Evolutionary conservation across 1,139 yeast genomes (phyloP).

Genomic region (Pichia sp.): DNA sequence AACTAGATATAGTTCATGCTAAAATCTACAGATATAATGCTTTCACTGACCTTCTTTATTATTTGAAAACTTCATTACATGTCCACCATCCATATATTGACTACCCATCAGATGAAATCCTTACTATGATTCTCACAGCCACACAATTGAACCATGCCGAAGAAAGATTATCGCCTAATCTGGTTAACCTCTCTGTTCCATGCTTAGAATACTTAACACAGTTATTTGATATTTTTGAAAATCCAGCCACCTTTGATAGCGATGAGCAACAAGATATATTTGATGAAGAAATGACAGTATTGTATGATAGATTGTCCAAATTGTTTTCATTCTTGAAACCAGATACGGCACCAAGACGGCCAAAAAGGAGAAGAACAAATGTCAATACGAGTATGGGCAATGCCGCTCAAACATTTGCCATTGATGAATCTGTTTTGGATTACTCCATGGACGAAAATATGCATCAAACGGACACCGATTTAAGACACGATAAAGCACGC

Average conservation of each 20-base stretch:
- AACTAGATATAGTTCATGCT: slow-evolving; percentile 12
- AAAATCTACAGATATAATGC: slow-evolving; percentile 15
- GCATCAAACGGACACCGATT: neutral
- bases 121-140: slow-evolving; percentile 15
- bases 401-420: neutral
- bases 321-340: slow-evolving; percentile 14
- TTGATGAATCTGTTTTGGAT: slow-evolving; percentile 7
- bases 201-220: slow-evolving; percentile 10
- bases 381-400: neutral
- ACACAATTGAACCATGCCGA: slow-evolving; percentile 15
- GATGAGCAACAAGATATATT: neutral
- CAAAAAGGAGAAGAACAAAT: slow-evolving; percentile 2
- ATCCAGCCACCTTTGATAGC: neutral
- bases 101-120: slow-evolving; percentile 16
- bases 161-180: neutral
- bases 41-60: slow-evolving; percentile 11
- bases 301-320: neutral
- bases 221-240: slow-evolving; percentile 7
- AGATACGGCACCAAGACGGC: neutral
- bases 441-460: slow-evolving; percentile 10
- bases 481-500: slow-evolving; percentile 10
- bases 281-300: slow-evolving; percentile 7
- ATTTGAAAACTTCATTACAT: slow-evolving; percentile 11
- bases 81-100: slow-evolving; percentile 13
- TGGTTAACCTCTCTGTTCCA: slow-evolving; percentile 5